Percentiles rank a stretch among this genome's conserved stretches.
phyloP scores from a whole-genome alignment of 306 rosid species.

The Luffa aegyptiaca region DNA sequence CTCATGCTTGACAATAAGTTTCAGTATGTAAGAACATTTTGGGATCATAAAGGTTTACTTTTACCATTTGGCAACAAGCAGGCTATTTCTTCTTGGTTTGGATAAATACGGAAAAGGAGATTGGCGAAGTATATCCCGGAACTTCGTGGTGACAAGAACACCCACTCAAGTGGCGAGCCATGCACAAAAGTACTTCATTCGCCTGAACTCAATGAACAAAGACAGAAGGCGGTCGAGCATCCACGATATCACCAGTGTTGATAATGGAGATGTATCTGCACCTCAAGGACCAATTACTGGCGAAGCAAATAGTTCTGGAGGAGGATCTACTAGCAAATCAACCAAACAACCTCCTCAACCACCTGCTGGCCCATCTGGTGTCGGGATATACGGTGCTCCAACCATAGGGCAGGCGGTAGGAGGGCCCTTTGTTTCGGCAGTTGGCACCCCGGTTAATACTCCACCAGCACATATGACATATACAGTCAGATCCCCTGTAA shows the following conservation, averaged over 20 bases:
- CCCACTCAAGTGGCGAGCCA: slow-evolving; percentile 97
- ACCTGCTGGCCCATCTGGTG: slow-evolving; percentile 32
- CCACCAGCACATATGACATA: slow-evolving; percentile 53
- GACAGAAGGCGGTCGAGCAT: slow-evolving; percentile 91
- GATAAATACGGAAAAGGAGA: slow-evolving; percentile 88
- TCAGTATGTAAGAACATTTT: neutral
- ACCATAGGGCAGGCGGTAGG: slow-evolving; percentile 75
- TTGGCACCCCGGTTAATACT: slow-evolving; percentile 77
- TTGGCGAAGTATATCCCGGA: slow-evolving; percentile 86
- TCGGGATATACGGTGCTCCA: slow-evolving; percentile 57
- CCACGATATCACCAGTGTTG: slow-evolving; percentile 75
- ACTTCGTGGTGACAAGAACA: slow-evolving; percentile 83
- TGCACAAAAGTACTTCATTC: slow-evolving; percentile 89
- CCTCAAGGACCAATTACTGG: slow-evolving; percentile 84
- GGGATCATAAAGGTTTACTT: neutral
- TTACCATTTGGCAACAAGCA: slow-evolving; percentile 15
- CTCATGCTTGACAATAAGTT: neutral
- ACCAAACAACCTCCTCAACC: slow-evolving; percentile 40
- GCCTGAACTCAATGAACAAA: slow-evolving; percentile 85
- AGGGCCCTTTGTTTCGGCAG: slow-evolving; percentile 73
- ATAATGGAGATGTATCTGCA: slow-evolving; percentile 55
- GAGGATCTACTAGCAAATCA: slow-evolving; percentile 35
- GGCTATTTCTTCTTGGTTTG: slow-evolving; percentile 89
- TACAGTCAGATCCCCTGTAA: slow-evolving; percentile 52
- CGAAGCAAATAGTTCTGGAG: slow-evolving; percentile 47